Conservation (phyloP, 805 yeast species). For the Yueomyces sinensis region DNA sequence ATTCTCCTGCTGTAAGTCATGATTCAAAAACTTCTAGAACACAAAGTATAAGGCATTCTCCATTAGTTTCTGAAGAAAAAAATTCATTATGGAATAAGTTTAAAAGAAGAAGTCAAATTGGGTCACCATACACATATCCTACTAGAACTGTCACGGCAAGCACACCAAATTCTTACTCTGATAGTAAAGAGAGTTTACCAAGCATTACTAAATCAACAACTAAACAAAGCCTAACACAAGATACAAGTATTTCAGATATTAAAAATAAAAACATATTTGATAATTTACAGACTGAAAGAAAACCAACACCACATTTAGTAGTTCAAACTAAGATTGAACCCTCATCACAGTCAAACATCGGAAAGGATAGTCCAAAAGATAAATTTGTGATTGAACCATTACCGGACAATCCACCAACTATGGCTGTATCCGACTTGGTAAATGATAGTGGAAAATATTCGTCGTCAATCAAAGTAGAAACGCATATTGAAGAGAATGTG, state of each 20-base stretch:
- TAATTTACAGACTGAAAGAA: no score
- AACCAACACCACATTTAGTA: not conserved
- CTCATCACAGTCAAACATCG: not conserved
- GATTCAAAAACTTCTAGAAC: not conserved
- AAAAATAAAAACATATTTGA: no score
- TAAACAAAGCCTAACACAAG: not conserved
- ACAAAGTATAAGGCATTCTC: slow-evolving; percentile 2
- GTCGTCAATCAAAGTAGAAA: no score
- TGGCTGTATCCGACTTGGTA: not conserved
- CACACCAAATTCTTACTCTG: not conserved
- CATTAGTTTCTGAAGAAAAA: slow-evolving; percentile 11
- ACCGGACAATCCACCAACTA: not conserved
- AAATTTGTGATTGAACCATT: not conserved
- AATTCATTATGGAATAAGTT: slow-evolving; percentile 19
- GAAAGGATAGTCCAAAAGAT: no score
- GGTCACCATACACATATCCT: not conserved
- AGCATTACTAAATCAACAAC: not conserved
- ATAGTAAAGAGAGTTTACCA: not conserved
- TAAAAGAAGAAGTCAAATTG: slow-evolving; percentile 16
- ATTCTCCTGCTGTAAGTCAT: not conserved
- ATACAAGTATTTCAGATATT: not conserved
- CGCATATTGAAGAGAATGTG: not conserved
- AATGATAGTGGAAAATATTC: no score
- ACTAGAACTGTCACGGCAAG: not conserved
- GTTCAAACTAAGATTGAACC: no score